These are phyloP conservation scores for Cladosporium sp. DNA, from an alignment of 2,329 filamentous ascomycete species.

Conservation along the genomic window DNA sequence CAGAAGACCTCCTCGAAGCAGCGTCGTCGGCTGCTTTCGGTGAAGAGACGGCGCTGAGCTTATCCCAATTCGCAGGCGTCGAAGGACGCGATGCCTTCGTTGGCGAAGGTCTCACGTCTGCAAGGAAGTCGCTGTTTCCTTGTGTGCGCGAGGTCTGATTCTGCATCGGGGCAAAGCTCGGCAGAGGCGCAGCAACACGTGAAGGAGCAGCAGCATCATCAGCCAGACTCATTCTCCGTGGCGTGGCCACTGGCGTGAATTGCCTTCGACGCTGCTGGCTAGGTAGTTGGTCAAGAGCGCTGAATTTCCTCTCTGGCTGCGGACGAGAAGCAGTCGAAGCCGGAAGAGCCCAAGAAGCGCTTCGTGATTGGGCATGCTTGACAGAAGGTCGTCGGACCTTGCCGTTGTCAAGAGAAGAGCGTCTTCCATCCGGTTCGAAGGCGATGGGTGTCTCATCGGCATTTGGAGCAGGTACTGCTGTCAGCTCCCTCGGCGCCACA, in stretches of 20 bases:
- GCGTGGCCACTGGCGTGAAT: neutral
- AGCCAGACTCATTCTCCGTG: constrained; percentile 1
- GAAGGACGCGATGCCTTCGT: constrained; percentile 7
- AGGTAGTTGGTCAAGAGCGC: constrained; percentile 29
- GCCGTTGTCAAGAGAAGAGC: neutral
- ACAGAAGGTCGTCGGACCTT: neutral
- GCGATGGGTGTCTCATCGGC: too few relatives aligned
- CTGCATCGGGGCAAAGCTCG: neutral
- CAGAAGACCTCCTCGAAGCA: constrained; percentile 28
- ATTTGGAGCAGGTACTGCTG: neutral
- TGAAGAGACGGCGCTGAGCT: constrained; percentile 28
- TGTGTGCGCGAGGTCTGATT: neutral
- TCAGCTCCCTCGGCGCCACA: neutral
- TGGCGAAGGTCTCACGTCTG: neutral
- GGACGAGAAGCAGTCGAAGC: constrained; percentile 14
- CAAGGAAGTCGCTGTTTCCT: neutral
- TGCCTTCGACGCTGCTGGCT: constrained; percentile 25
- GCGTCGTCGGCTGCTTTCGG: constrained; percentile 22
- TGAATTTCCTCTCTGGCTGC: constrained; percentile 27
- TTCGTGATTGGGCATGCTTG: neutral
- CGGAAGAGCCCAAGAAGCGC: neutral
- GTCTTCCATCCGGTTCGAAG: neutral
- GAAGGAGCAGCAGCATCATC: neutral
- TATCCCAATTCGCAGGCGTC: constrained; percentile 19
- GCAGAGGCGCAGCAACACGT: neutral